phyloP scores from a whole-genome alignment of 2,329 filamentous ascomycete genomes.

The Phaeosphaeriaceae sp. region DNA sequence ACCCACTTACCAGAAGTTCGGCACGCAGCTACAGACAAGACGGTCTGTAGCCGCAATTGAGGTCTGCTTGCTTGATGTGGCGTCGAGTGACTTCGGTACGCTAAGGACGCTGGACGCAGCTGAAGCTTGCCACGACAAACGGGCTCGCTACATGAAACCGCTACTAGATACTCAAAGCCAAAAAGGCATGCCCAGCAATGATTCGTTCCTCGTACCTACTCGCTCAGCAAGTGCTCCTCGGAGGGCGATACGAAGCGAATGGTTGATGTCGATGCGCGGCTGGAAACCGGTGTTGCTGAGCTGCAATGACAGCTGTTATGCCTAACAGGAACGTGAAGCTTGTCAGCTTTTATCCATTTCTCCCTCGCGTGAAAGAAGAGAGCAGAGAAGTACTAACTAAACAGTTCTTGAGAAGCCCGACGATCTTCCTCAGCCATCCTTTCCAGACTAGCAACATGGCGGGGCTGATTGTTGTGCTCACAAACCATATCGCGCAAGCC shows the following conservation, averaged over 20 bases:
- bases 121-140: background rate
- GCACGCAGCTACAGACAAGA: background rate
- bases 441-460: background rate
- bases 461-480: background rate
- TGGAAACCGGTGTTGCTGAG: background rate
- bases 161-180: background rate
- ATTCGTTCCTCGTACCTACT: background rate
- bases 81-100: background rate
- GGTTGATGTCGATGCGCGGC: background rate
- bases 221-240: background rate
- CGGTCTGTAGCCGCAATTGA: background rate
- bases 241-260: background rate
- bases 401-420: background rate
- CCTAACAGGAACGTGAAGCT: background rate
- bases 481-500: background rate
- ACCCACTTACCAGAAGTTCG: background rate
- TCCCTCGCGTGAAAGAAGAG: background rate
- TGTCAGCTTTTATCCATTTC: background rate
- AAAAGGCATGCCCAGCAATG: background rate
- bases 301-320: background rate
- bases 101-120: background rate
- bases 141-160: background rate
- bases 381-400: background rate
- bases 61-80: background rate
- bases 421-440: background rate